phyloP scores from a whole-genome alignment of 164 flowering plant genomes.

The Warburgia ugandensis region DNA sequence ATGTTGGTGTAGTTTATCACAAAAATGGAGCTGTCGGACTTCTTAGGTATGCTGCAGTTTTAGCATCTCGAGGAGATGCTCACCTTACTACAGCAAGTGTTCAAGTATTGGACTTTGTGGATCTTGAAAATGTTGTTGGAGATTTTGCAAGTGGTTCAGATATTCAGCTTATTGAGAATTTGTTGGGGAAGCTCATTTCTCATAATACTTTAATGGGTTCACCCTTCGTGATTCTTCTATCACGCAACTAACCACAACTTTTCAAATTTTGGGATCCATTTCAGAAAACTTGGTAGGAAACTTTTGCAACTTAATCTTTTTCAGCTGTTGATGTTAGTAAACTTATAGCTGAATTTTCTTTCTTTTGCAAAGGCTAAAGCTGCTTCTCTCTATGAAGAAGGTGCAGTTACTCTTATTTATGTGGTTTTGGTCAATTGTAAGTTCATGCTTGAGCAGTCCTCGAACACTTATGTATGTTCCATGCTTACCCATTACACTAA shows the following conservation, averaged over 20 bases:
- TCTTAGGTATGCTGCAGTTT: constrained; percentile 81
- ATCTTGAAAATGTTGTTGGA: constrained; percentile 70
- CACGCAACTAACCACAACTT: constrained; percentile 82
- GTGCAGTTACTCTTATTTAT: constrained; percentile 67
- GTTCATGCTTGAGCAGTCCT: constrained; percentile 88
- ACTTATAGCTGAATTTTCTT: too few relatives aligned
- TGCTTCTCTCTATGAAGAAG: constrained; percentile 83
- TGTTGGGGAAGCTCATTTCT: constrained; percentile 66
- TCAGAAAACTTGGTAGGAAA: constrained; percentile 76
- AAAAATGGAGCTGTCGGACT: constrained; percentile 86
- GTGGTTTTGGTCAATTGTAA: constrained; percentile 69
- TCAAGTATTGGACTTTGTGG: constrained; percentile 72
- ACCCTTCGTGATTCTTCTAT: constrained; percentile 77
- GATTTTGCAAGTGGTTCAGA: constrained; percentile 62
- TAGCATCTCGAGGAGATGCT: constrained; percentile 97
- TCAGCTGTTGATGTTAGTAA: too few relatives aligned
- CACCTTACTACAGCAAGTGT: constrained; percentile 62
- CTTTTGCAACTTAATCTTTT: neutral
- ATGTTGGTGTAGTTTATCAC: constrained; percentile 92
- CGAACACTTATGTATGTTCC: constrained; percentile 86
- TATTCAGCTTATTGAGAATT: constrained; percentile 65
- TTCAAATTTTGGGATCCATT: constrained; percentile 82
- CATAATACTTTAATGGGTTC: constrained; percentile 81
- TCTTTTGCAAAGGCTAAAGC: constrained; percentile 63
- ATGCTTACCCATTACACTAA: too few relatives aligned